Percentiles rank a stretch among this genome's conserved stretches.
Conservation (phyloP, 148 eudicot genomes). For the Chenopodium formosanum region DNA sequence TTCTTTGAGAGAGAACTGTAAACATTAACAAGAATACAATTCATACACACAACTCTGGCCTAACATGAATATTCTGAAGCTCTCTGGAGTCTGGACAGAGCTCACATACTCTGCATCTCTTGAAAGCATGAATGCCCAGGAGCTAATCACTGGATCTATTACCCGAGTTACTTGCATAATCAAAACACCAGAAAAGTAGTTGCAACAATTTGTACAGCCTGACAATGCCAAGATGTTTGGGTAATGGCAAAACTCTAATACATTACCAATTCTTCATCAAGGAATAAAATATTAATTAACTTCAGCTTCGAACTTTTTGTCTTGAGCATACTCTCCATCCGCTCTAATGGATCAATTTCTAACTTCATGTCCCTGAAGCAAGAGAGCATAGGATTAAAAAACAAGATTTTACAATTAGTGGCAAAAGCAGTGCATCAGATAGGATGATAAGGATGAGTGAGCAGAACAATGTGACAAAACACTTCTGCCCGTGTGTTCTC, state of each 20-base stretch:
- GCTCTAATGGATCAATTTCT: not conserved
- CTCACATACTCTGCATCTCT: not conserved
- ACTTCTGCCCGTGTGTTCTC: not conserved
- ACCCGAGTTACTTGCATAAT: not conserved
- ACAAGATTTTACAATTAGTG: not conserved
- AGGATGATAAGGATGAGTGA: not conserved
- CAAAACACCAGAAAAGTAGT: not conserved
- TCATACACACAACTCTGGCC: no score
- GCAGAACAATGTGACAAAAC: not conserved
- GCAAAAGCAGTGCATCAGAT: not conserved
- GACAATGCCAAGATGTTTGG: not conserved
- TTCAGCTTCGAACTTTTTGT: not conserved
- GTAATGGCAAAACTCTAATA: not conserved
- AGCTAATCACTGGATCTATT: not conserved
- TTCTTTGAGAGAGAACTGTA: no score
- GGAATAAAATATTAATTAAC: not conserved
- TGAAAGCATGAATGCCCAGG: not conserved
- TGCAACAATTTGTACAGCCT: not conserved
- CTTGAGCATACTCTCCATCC: not conserved
- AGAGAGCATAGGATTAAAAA: not conserved
- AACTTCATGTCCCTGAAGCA: conserved; percentile 2
- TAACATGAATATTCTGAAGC: not conserved
- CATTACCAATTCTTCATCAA: no score
- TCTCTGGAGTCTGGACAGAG: not conserved
- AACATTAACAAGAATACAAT: no score